These are phyloP conservation scores for Mucor irregularis DNA, from an alignment of 371 early-diverging fungal species.

Conservation along the genomic window DNA sequence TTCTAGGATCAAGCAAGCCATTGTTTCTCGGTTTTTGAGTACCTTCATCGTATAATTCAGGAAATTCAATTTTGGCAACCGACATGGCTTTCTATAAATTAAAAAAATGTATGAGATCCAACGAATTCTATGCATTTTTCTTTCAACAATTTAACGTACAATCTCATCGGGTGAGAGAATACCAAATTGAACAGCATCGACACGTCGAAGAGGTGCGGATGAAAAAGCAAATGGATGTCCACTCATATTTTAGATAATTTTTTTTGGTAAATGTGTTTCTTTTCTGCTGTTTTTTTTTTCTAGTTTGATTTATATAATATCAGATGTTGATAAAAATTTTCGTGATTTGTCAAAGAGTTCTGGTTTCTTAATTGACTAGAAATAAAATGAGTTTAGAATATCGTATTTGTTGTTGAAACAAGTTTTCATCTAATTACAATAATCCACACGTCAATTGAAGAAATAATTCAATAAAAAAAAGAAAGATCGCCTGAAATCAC, in stretches of 20 bases:
- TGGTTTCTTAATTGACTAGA: background rate
- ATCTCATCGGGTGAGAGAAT: conserved; percentile 95
- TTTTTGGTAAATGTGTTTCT: background rate
- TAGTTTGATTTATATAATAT: background rate
- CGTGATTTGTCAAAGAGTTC: background rate
- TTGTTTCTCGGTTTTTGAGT: conserved; percentile 78
- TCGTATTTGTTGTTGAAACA: too few relatives aligned
- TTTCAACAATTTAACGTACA: too few relatives aligned
- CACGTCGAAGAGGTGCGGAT: conserved; percentile 89
- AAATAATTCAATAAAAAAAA: background rate
- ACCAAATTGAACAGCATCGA: conserved; percentile 95
- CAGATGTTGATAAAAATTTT: background rate
- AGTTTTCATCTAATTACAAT: too few relatives aligned
- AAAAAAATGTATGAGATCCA: conserved; percentile 8
- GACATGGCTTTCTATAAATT: conserved; percentile 88
- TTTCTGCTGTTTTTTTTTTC: background rate
- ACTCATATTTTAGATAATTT: conserved; percentile 40
- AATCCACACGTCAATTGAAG: background rate
- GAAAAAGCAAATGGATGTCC: conserved; percentile 74
- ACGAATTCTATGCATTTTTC: background rate
- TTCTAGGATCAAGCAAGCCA: conserved; percentile 96
- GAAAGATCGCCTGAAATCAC: too few relatives aligned
- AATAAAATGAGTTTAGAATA: too few relatives aligned
- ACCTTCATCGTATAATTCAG: conserved; percentile 96
- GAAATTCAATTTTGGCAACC: conserved; percentile 93